These are phyloP conservation scores for Pestalotiopsis fici DNA, from an alignment of 2,329 filamentous ascomycete genomes.

Conservation along the genomic window DNA sequence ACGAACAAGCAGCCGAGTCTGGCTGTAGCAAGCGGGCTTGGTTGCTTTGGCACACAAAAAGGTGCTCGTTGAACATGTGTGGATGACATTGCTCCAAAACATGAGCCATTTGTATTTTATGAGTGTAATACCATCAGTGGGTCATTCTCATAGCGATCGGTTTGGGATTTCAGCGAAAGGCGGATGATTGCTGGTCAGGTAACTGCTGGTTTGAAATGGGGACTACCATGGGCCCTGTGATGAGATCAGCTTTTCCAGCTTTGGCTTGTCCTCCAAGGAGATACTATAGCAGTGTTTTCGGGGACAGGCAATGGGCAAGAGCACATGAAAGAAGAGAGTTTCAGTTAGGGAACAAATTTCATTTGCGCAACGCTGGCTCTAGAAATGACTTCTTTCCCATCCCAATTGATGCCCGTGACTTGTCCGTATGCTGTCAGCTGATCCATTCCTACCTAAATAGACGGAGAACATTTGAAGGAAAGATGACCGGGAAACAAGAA, in stretches of 20 bases:
- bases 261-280: background rate
- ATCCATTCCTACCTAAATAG: no score
- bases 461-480: no score
- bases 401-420: background rate
- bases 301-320: background rate
- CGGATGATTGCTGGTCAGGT: background rate
- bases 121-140: conserved; percentile 1
- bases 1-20: background rate
- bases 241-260: background rate
- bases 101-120: background rate
- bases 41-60: background rate
- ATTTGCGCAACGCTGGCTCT: background rate
- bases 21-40: background rate
- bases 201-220: background rate
- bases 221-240: background rate
- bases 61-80: background rate
- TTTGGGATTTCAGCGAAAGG: conserved; percentile 5
- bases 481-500: no score
- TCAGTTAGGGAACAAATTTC: background rate
- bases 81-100: background rate
- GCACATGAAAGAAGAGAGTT: background rate
- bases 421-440: background rate
- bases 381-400: background rate
- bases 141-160: conserved; percentile 3
- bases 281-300: background rate